Percentiles rank a stretch among this genome's conserved stretches.
Evolutionary conservation across 805 yeast species (phyloP).

Genomic region (Kregervanrija fluxuum): DNA sequence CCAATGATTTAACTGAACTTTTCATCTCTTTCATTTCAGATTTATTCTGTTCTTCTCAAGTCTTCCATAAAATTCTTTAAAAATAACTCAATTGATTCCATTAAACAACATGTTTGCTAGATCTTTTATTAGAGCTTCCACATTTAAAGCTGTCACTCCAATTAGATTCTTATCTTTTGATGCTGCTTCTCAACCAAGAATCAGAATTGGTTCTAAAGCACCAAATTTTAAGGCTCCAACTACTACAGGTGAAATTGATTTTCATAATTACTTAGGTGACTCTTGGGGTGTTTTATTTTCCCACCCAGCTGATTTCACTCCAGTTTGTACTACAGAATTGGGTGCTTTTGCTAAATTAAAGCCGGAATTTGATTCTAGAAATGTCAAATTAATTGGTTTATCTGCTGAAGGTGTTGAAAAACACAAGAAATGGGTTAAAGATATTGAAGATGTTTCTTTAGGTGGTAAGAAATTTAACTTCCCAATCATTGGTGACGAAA

Average conservation of each 20-base stretch:
- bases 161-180: constrained; percentile 36
- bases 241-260: constrained; percentile 74
- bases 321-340: constrained; percentile 93
- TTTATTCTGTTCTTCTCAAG: too few species aligned
- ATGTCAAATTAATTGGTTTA: constrained; percentile 81
- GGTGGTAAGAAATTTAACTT: constrained; percentile 65
- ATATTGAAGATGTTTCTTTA: constrained; percentile 75
- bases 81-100: too few species aligned
- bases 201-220: constrained; percentile 77
- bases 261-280: constrained; percentile 82
- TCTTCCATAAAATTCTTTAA: too few species aligned
- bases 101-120: constrained; percentile 12
- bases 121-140: constrained; percentile 12
- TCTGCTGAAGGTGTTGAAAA: constrained; percentile 78
- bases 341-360: constrained; percentile 89
- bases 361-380: constrained; percentile 81
- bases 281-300: constrained; percentile 86
- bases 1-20: too few species aligned
- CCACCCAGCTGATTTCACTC: constrained; percentile 96
- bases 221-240: constrained; percentile 85
- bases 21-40: too few species aligned
- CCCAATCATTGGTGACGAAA: constrained; percentile 88
- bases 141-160: constrained; percentile 10
- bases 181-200: constrained; percentile 50
- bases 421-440: constrained; percentile 84